phyloP scores from a whole-genome alignment of 257 asterid species.

The Primulina eburnea region DNA sequence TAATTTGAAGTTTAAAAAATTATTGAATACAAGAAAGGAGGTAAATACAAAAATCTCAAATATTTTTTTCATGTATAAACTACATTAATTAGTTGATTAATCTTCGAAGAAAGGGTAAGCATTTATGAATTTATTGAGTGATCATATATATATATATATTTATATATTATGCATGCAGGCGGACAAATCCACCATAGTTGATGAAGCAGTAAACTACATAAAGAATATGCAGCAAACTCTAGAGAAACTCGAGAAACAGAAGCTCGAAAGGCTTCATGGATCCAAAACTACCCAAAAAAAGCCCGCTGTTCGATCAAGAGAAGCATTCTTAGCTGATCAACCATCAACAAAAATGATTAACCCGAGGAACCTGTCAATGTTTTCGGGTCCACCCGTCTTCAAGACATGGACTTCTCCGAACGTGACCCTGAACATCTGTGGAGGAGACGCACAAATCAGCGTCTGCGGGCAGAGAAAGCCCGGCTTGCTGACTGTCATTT shows the following conservation, averaged over 20 bases:
- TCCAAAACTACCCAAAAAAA: constrained; percentile 20
- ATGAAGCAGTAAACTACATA: constrained; percentile 58
- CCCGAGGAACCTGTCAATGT: constrained; percentile 2
- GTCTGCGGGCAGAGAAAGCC: constrained; percentile 43
- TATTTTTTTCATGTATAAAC: no score
- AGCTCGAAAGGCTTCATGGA: constrained; percentile 42
- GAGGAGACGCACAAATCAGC: constrained; percentile 60
- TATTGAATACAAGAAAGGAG: no score
- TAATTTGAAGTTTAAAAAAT: no score
- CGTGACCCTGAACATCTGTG: constrained; percentile 43
- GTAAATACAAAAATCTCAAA: no score
- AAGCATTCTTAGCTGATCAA: constrained; percentile 48
- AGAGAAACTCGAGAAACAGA: constrained; percentile 42
- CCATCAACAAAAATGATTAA: constrained; percentile 29
- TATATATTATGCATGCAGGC: constrained; percentile 39
- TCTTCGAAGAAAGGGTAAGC: no score
- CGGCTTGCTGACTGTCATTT: constrained; percentile 41
- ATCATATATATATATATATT: no score
- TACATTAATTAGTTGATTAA: no score
- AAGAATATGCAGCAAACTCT: constrained; percentile 37
- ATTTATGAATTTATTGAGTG: background rate
- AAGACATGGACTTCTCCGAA: constrained; percentile 60
- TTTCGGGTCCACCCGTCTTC: constrained; percentile 32
- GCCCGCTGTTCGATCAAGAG: constrained; percentile 33
- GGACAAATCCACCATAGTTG: constrained; percentile 71